Evolutionary conservation across 2,329 filamentous ascomycete species (phyloP).

Genomic region (Macroventuria anomochaeta): DNA sequence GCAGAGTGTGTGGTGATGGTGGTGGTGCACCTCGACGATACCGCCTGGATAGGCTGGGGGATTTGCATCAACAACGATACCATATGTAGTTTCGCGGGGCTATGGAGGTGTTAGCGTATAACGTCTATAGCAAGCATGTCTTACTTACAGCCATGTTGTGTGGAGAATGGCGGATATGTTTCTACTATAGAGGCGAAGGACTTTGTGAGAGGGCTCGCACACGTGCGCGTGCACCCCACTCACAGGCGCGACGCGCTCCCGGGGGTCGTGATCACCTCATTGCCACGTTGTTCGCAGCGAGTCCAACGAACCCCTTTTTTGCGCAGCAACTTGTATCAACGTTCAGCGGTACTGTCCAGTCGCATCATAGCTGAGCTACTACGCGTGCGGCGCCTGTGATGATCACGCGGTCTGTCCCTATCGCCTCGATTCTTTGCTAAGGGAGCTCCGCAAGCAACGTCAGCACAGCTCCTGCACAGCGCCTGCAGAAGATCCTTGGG

Average conservation of each 20-base stretch:
- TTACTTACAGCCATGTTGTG: slow-evolving; percentile 13
- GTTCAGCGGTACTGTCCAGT: neutral
- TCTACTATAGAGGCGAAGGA: neutral
- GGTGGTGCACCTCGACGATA: slow-evolving; percentile 28
- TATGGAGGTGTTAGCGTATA: neutral
- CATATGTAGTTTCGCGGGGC: slow-evolving; percentile 4
- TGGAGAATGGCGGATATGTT: neutral
- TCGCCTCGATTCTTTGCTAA: slow-evolving; percentile 9
- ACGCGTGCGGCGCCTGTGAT: neutral
- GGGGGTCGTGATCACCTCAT: neutral
- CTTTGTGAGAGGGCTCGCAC: neutral
- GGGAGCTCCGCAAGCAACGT: neutral
- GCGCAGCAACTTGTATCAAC: neutral
- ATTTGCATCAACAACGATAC: slow-evolving; percentile 19
- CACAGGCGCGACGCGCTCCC: neutral
- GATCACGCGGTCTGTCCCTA: neutral
- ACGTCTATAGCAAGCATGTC: neutral
- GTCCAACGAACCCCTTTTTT: neutral
- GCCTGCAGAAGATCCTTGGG: neutral
- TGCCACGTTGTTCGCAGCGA: neutral
- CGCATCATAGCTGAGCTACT: neutral
- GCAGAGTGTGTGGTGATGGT: slow-evolving; percentile 25
- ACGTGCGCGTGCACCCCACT: neutral
- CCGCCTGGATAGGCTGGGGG: slow-evolving; percentile 31
- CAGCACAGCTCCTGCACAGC: slow-evolving; percentile 2